phyloP scores from a whole-genome alignment of 2,329 filamentous ascomycete genomes.

The Cercospora berteroae region DNA sequence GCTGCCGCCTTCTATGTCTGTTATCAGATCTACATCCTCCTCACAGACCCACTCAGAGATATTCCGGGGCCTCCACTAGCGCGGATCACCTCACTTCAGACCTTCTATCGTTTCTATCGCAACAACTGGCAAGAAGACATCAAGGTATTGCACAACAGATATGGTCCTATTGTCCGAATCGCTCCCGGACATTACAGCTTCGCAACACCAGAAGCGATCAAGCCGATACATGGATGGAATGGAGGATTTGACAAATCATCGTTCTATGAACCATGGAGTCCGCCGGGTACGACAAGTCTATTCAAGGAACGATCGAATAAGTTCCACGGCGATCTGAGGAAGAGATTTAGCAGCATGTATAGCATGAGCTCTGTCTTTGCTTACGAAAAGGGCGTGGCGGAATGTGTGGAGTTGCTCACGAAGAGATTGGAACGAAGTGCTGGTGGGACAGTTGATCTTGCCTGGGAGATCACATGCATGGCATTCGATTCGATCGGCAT shows the following conservation, averaged over 20 bases:
- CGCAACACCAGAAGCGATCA: conserved; percentile 65
- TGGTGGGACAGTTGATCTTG: conserved; percentile 9
- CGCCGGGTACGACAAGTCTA: conserved; percentile 13
- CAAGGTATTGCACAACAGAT: conserved; percentile 56
- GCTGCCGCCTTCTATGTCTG: background rate
- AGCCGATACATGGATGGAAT: conserved; percentile 15
- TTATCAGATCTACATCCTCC: conserved; percentile 8
- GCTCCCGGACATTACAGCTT: conserved; percentile 72
- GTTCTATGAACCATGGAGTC: conserved; percentile 16
- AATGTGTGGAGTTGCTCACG: conserved; percentile 8
- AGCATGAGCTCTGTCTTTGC: conserved; percentile 15
- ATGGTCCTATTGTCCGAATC: conserved; percentile 68
- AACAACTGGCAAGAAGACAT: conserved; percentile 20
- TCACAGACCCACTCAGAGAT: conserved; percentile 10
- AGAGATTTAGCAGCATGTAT: conserved; percentile 16
- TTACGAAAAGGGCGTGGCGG: conserved; percentile 13
- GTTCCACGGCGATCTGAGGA: conserved; percentile 15
- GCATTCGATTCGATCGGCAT: conserved; percentile 43
- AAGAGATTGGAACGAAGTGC: conserved; percentile 1
- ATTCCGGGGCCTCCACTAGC: conserved; percentile 20
- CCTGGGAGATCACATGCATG: conserved; percentile 15
- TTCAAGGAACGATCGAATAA: conserved; percentile 17
- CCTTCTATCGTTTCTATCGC: conserved; percentile 14
- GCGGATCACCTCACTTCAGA: conserved; percentile 18
- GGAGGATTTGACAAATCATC: conserved; percentile 34